Evolutionary conservation across 352 stramenopile genomes (phyloP).

Genomic region (Phytophthora foliorum): DNA sequence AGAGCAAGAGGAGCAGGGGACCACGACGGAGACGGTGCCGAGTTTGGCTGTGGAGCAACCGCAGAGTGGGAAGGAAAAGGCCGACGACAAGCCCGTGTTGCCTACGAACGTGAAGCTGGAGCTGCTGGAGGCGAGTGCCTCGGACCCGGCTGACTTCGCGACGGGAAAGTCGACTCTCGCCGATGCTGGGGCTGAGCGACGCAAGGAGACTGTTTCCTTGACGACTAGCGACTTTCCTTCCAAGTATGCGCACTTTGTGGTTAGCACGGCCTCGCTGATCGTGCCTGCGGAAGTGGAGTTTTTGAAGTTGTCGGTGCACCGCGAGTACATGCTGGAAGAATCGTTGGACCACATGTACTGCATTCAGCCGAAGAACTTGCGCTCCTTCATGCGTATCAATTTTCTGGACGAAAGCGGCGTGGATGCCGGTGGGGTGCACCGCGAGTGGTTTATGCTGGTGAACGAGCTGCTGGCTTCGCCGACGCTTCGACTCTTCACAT

Average conservation of each 20-base stretch:
- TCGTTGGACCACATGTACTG: conserved; percentile 75
- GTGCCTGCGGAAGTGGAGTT: conserved; percentile 76
- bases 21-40: conserved; percentile 8
- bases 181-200: conserved; percentile 42
- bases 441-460: conserved; percentile 95
- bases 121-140: conserved; percentile 38
- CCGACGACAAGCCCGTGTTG: conserved; percentile 20
- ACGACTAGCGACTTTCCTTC: conserved; percentile 68
- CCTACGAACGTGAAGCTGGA: conserved; percentile 38
- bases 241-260: conserved; percentile 83
- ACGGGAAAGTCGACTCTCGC: conserved; percentile 42
- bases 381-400: conserved; percentile 86
- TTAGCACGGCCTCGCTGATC: conserved; percentile 67
- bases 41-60: conserved; percentile 24
- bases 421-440: conserved; percentile 88
- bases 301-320: conserved; percentile 72
- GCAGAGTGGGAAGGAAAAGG: conserved; percentile 26
- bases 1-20: neutral
- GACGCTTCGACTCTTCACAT: conserved; percentile 61
- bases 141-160: conserved; percentile 38
- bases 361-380: conserved; percentile 67
- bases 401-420: conserved; percentile 89
- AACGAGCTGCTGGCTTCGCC: conserved; percentile 63
- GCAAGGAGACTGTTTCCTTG: conserved; percentile 51
- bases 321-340: conserved; percentile 72